Evolutionary conservation across 73 alveolate species (phyloP).

Genomic region (Loxodes magnus): DNA sequence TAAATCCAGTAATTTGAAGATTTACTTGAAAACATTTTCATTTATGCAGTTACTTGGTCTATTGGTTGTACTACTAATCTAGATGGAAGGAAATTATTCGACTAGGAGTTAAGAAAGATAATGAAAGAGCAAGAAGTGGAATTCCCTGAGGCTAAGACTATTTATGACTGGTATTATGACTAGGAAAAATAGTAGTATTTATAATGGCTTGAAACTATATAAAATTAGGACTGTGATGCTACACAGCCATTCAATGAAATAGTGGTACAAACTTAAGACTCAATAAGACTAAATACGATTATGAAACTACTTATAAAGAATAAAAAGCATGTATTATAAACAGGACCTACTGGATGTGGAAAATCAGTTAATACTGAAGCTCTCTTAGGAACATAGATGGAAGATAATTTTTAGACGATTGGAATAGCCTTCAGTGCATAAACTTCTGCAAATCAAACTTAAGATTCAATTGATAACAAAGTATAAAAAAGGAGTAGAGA

Average conservation of each 20-base stretch:
- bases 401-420: slow-evolving; percentile 68
- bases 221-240: slow-evolving; percentile 49
- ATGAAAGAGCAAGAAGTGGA: slow-evolving; percentile 41
- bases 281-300: slow-evolving; percentile 70
- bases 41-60: slow-evolving; percentile 81
- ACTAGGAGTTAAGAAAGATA: slow-evolving; percentile 47
- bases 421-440: slow-evolving; percentile 80
- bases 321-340: slow-evolving; percentile 69
- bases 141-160: slow-evolving; percentile 76
- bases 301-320: slow-evolving; percentile 50
- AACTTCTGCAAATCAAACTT: slow-evolving; percentile 79
- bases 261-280: slow-evolving; percentile 80
- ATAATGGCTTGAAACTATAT: slow-evolving; percentile 62
- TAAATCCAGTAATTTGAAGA: slow-evolving; percentile 77
- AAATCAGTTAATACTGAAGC: slow-evolving; percentile 74
- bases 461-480: slow-evolving; percentile 90
- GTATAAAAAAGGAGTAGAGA: slow-evolving; percentile 91
- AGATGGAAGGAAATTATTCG: slow-evolving; percentile 79
- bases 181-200: slow-evolving; percentile 56
- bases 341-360: slow-evolving; percentile 95
- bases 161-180: slow-evolving; percentile 67
- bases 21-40: slow-evolving; percentile 58
- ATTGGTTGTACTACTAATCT: slow-evolving; percentile 79
- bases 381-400: slow-evolving; percentile 55
- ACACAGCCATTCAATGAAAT: slow-evolving; percentile 62